Conservation (phyloP, 2,329 filamentous ascomycete species). For the Aspergillus luchuensis region DNA sequence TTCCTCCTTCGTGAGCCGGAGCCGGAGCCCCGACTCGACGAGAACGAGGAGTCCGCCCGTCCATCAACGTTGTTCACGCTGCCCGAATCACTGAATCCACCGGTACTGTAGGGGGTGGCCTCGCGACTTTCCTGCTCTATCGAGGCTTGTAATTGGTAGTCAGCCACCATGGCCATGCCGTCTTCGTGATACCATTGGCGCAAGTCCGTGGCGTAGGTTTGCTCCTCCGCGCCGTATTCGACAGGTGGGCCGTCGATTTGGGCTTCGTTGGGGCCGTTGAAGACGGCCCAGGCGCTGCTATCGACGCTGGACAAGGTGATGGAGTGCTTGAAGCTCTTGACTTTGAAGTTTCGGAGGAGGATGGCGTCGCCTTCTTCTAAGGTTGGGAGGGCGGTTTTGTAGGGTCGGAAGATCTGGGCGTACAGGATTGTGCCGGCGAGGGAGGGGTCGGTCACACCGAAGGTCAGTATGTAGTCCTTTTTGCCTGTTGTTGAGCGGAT, state of each 20-base stretch:
- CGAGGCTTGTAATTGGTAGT: slow-evolving; percentile 39
- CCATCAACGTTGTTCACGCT: slow-evolving; percentile 31
- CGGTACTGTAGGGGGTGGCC: slow-evolving; percentile 28
- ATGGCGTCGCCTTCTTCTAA: slow-evolving; percentile 44
- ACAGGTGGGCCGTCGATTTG: slow-evolving; percentile 42
- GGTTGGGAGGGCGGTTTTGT: slow-evolving; percentile 42
- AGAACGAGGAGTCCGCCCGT: slow-evolving; percentile 23
- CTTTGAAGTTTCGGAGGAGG: slow-evolving; percentile 50
- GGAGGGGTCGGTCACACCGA: slow-evolving; percentile 49
- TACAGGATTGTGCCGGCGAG: slow-evolving; percentile 41
- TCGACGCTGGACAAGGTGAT: slow-evolving; percentile 46
- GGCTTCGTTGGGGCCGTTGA: slow-evolving; percentile 33
- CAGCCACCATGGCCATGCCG: slow-evolving; percentile 39
- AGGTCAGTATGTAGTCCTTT: slow-evolving; percentile 44
- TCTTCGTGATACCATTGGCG: slow-evolving; percentile 45
- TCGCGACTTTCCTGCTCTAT: slow-evolving; percentile 34
- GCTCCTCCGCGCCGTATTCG: slow-evolving; percentile 44
- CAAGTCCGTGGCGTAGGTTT: slow-evolving; percentile 36
- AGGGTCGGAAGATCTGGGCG: slow-evolving; percentile 47
- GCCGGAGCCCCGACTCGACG: slow-evolving; percentile 26
- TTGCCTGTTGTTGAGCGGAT: slow-evolving; percentile 40
- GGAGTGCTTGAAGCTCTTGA: slow-evolving; percentile 43
- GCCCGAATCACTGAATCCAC: slow-evolving; percentile 34
- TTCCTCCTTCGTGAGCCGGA: slow-evolving; percentile 30
- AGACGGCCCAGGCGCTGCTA: slow-evolving; percentile 52